Evolutionary conservation across 345 rosid species (phyloP).

Genomic region (Eucalyptus polyanthemos): DNA sequence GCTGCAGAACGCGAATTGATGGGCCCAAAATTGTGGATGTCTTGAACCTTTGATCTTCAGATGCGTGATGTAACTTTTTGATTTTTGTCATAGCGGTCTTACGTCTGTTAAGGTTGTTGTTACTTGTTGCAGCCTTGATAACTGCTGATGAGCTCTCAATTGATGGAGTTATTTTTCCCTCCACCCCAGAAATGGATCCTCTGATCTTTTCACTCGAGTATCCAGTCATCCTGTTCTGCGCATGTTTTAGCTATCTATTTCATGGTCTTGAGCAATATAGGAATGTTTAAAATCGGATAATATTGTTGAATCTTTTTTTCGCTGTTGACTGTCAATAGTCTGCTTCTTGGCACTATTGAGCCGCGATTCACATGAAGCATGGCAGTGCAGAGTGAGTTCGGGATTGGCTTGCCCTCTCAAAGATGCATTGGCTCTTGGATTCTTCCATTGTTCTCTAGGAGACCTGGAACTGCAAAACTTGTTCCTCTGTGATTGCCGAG

Average conservation of each 20-base stretch:
- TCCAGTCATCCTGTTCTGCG: neutral
- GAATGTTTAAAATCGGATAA: neutral
- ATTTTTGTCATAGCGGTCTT: neutral
- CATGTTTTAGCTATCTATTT: neutral
- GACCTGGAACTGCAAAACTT: neutral
- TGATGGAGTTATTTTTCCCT: neutral
- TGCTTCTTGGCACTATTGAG: neutral
- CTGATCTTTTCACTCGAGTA: neutral
- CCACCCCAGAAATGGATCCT: neutral
- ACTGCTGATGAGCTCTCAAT: neutral
- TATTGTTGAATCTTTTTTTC: neutral
- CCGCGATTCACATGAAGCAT: neutral
- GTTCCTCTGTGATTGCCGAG: neutral
- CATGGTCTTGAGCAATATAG: neutral
- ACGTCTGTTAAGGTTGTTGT: neutral
- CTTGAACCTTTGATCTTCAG: conserved; percentile 7
- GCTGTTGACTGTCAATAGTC: neutral
- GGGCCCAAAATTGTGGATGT: conserved; percentile 74
- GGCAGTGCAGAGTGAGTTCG: neutral
- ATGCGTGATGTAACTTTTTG: neutral
- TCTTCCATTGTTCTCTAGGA: neutral
- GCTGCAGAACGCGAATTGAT: conserved; percentile 37
- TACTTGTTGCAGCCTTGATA: neutral
- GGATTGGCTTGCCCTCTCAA: neutral
- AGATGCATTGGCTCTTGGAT: neutral